These are phyloP conservation scores for Thozetella sp. DNA, from an alignment of 495 filamentous ascomycete genomes.

Conservation along the genomic window DNA sequence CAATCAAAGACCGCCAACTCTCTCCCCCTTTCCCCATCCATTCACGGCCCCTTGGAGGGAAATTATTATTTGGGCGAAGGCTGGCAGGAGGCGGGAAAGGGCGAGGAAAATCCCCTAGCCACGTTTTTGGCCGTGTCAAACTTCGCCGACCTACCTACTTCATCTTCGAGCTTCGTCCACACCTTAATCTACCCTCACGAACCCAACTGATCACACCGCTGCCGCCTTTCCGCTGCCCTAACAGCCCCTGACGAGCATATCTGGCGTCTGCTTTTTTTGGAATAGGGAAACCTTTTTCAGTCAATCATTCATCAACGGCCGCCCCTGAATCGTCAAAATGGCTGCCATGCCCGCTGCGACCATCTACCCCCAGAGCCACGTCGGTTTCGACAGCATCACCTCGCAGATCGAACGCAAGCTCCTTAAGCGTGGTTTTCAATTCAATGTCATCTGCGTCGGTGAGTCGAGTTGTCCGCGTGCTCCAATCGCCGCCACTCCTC, in stretches of 20 bases:
- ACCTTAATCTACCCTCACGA: slow-evolving; percentile 9
- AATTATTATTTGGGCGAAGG: slow-evolving; percentile 48
- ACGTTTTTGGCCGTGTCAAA: slow-evolving; percentile 12
- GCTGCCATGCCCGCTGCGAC: slow-evolving; percentile 44
- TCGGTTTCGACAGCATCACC: slow-evolving; percentile 99
- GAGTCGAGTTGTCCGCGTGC: slow-evolving; percentile 41
- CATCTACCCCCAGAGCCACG: slow-evolving; percentile 92
- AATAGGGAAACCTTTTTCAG: slow-evolving; percentile 25
- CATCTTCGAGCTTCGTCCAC: slow-evolving; percentile 21
- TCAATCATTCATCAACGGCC: slow-evolving; percentile 22
- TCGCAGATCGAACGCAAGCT: slow-evolving; percentile 99
- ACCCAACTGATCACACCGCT: slow-evolving; percentile 15
- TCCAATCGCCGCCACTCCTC: slow-evolving; percentile 9
- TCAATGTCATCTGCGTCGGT: slow-evolving; percentile 99
- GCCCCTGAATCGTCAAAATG: slow-evolving; percentile 33
- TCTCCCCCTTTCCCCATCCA: slow-evolving; percentile 31
- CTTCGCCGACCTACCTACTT: slow-evolving; percentile 12
- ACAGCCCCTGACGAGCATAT: slow-evolving; percentile 9
- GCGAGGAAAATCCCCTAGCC: slow-evolving; percentile 28
- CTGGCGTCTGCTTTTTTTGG: slow-evolving; percentile 42
- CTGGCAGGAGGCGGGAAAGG: slow-evolving; percentile 35
- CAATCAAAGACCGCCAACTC: slow-evolving; percentile 37
- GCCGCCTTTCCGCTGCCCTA: slow-evolving; percentile 11
- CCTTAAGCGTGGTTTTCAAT: slow-evolving; percentile 99
- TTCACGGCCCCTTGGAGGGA: slow-evolving; percentile 38